phyloP scores from a whole-genome alignment of 2,329 filamentous ascomycete species.

The Verticillium dahliae region DNA sequence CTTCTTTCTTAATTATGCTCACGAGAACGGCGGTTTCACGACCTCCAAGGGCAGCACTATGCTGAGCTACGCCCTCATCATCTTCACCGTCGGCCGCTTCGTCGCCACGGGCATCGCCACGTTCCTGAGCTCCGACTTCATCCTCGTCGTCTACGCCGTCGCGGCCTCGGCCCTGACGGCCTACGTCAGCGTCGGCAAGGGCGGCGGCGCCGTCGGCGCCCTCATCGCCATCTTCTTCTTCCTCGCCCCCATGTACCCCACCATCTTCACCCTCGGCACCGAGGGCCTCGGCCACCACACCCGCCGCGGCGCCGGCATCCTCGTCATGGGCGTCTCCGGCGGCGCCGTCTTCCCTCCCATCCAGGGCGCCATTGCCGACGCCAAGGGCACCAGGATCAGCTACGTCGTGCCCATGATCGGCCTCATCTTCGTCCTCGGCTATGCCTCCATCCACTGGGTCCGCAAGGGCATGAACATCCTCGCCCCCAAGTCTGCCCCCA shows the following conservation, averaged over 20 bases:
- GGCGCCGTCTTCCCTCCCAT: constrained; percentile 50
- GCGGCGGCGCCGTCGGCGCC: constrained; percentile 47
- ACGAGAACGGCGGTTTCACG: constrained; percentile 45
- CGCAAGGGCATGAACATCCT: constrained; percentile 21
- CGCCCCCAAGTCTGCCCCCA: constrained; percentile 21
- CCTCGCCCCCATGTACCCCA: constrained; percentile 52
- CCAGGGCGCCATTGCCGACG: constrained; percentile 37
- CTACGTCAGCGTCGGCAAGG: constrained; percentile 23
- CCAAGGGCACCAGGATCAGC: constrained; percentile 29
- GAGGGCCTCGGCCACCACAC: constrained; percentile 62
- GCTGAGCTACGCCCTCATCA: constrained; percentile 27
- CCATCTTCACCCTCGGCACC: constrained; percentile 52
- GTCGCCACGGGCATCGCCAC: constrained; percentile 46
- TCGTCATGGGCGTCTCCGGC: constrained; percentile 48
- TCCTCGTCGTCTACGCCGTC: constrained; percentile 23
- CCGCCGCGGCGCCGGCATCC: constrained; percentile 64
- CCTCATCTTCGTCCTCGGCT: constrained; percentile 29
- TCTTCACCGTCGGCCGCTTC: constrained; percentile 42
- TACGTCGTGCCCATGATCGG: constrained; percentile 36
- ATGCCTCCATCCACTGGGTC: constrained; percentile 23
- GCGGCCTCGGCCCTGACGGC: constrained; percentile 34
- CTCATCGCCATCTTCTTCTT: constrained; percentile 50
- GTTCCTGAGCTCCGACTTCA: constrained; percentile 32
- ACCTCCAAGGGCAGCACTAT: constrained; percentile 14
- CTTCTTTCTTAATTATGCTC: constrained; percentile 72